A percentile compares a stretch with the other conserved stretches of the same genome.
These are phyloP conservation scores for Botryotinia convoluta DNA, from an alignment of 2,329 filamentous ascomycete species.

Conservation along the genomic window DNA sequence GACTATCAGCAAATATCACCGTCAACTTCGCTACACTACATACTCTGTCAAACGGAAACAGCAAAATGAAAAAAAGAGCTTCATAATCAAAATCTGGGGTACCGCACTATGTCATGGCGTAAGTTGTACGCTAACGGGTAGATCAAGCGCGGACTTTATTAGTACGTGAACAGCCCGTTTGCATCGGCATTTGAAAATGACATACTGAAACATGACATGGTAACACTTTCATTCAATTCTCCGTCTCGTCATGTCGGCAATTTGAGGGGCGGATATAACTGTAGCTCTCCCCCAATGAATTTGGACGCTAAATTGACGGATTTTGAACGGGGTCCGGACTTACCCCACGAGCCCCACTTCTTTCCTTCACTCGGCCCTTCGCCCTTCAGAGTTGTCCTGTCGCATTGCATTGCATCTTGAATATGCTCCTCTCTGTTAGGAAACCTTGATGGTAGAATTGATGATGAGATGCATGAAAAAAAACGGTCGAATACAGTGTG, in stretches of 20 bases:
- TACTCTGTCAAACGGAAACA: accelerated
- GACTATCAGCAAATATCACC: neutral
- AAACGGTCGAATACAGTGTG: too few species aligned
- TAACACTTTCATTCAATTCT: neutral
- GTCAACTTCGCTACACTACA: accelerated
- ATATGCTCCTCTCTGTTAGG: too few species aligned
- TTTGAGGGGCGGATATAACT: neutral
- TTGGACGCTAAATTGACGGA: neutral
- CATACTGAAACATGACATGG: neutral
- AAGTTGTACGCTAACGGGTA: neutral
- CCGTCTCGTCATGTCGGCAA: neutral
- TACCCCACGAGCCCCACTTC: neutral
- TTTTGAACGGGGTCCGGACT: neutral
- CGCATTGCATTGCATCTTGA: neutral
- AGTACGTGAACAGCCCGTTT: accelerated
- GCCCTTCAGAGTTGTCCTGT: neutral
- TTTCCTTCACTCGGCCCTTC: neutral
- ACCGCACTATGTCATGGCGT: neutral
- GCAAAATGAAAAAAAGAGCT: neutral
- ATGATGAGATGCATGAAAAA: too few species aligned
- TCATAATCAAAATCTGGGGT: neutral
- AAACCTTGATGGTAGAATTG: too few species aligned
- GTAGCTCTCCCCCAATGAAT: too few species aligned
- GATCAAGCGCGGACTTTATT: neutral
- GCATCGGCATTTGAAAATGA: neutral